These are phyloP conservation scores for Aspergillus sp. DNA, from an alignment of 2,329 filamentous ascomycete species.

Conservation along the genomic window DNA sequence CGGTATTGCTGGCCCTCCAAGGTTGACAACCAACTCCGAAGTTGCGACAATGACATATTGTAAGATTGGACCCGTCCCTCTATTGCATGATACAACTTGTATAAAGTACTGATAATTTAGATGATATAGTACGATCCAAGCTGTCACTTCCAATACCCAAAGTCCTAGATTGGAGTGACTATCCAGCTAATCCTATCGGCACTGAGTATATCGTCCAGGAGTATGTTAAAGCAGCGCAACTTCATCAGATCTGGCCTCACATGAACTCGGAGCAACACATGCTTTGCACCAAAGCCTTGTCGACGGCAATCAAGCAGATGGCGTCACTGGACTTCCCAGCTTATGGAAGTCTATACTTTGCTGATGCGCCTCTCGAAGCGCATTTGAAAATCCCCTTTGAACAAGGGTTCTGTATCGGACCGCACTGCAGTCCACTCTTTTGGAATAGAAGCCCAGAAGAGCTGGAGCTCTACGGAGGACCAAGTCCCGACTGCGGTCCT, in stretches of 20 bases:
- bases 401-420: slow-evolving; percentile 37
- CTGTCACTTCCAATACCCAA: slow-evolving; percentile 27
- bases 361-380: slow-evolving; percentile 27
- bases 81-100: neutral
- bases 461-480: slow-evolving; percentile 19
- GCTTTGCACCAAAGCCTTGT: slow-evolving; percentile 34
- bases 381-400: slow-evolving; percentile 27
- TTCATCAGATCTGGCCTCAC: slow-evolving; percentile 35
- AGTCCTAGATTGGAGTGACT: slow-evolving; percentile 28
- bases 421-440: slow-evolving; percentile 28
- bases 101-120: slow-evolving; percentile 2
- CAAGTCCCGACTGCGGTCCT: slow-evolving; percentile 24
- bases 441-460: slow-evolving; percentile 21
- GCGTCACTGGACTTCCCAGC: slow-evolving; percentile 39
- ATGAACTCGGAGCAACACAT: slow-evolving; percentile 40
- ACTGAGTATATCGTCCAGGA: slow-evolving; percentile 46
- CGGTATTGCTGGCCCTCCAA: slow-evolving; percentile 39
- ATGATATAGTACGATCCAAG: slow-evolving; percentile 24
- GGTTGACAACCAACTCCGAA: slow-evolving; percentile 47
- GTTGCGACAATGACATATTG: slow-evolving; percentile 50
- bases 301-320: slow-evolving; percentile 32
- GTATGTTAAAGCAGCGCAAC: slow-evolving; percentile 34
- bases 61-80: slow-evolving; percentile 25
- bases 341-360: slow-evolving; percentile 42
- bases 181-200: slow-evolving; percentile 34